Evolutionary conservation across 805 yeast species (phyloP).

Genomic region (Suhomyces sp.): DNA sequence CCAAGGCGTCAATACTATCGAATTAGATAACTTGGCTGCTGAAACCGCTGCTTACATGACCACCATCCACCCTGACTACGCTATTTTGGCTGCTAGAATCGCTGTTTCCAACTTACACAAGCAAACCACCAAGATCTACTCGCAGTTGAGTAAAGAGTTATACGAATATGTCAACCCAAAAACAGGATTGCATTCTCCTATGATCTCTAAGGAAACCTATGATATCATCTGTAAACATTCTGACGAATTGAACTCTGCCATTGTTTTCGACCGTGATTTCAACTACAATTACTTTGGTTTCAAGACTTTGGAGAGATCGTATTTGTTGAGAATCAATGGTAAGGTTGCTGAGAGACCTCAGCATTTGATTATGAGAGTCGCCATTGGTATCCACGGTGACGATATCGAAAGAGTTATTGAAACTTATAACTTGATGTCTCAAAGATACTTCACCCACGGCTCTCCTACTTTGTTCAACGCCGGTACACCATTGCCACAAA

Average conservation of each 20-base stretch:
- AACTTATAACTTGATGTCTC: constrained; percentile 58
- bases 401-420: constrained; percentile 53
- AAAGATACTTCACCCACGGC: constrained; percentile 57
- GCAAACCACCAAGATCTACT: constrained; percentile 84
- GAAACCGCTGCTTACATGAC: constrained; percentile 98
- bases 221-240: constrained; percentile 35
- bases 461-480: constrained; percentile 63
- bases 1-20: constrained; percentile 94
- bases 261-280: constrained; percentile 50
- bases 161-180: constrained; percentile 79
- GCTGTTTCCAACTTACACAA: constrained; percentile 93
- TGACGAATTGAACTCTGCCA: constrained; percentile 45
- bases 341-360: constrained; percentile 62
- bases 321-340: constrained; percentile 52
- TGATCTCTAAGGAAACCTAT: constrained; percentile 42
- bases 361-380: constrained; percentile 59
- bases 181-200: constrained; percentile 54
- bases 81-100: constrained; percentile 90
- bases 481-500: constrained; percentile 57
- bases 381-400: constrained; percentile 57
- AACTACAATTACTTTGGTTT: constrained; percentile 58
- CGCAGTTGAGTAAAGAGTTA: constrained; percentile 70
- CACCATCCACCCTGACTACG: constrained; percentile 96
- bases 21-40: constrained; percentile 68
- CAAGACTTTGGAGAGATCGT: constrained; percentile 59